Conservation (phyloP, 2,329 filamentous ascomycete genomes). For the Davidsoniella neocaledoniae region DNA sequence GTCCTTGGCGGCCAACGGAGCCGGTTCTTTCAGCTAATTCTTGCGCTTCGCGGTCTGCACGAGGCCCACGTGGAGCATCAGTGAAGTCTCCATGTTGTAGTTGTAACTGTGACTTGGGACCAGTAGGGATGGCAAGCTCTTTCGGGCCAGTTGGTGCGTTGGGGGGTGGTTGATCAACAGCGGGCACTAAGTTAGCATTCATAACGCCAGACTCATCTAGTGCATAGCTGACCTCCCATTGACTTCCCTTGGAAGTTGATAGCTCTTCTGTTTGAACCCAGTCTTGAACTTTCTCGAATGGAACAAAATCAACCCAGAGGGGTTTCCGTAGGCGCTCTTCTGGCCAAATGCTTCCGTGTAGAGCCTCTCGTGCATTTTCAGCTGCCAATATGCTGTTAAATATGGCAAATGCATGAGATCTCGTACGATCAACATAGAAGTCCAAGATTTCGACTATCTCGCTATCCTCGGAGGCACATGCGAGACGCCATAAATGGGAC, state of each 20-base stretch:
- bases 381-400: constrained; percentile 57
- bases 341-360: constrained; percentile 75
- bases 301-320: constrained; percentile 81
- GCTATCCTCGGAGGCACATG: constrained; percentile 36
- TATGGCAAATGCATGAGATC: constrained; percentile 70
- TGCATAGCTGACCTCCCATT: constrained; percentile 63
- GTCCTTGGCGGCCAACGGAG: no score
- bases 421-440: constrained; percentile 71
- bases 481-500: constrained; percentile 52
- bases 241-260: constrained; percentile 23
- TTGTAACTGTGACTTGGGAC: no score
- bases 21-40: neutral
- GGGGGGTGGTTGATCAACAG: constrained; percentile 9
- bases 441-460: constrained; percentile 40
- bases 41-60: constrained; percentile 16
- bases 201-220: constrained; percentile 36
- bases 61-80: constrained; percentile 20
- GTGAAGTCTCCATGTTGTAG: neutral
- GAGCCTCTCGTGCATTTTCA: constrained; percentile 52
- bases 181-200: constrained; percentile 32
- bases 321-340: constrained; percentile 70
- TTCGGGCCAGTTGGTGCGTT: constrained; percentile 6
- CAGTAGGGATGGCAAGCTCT: neutral
- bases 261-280: constrained; percentile 60
- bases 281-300: constrained; percentile 49